Evolutionary conservation across 1,139 yeast genomes (phyloP).

Genomic region (Casaregolazyma lundiana): DNA sequence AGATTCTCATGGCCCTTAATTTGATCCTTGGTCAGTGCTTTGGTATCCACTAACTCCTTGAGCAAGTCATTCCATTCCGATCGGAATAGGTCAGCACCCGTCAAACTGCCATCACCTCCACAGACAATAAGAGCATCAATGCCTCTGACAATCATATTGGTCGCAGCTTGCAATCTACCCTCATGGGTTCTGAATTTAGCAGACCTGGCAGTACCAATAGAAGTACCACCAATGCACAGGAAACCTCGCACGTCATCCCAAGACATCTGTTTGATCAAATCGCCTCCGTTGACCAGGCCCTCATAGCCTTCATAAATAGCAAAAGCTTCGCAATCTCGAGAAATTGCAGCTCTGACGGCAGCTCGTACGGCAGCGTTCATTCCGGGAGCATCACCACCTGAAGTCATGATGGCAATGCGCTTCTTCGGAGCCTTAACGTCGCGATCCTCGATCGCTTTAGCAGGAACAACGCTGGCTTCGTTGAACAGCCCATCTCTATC

Average conservation of each 20-base stretch:
- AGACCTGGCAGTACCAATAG: constrained; percentile 95
- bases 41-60: constrained; percentile 55
- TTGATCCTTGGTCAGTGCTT: constrained; percentile 53
- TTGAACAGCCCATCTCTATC: constrained; percentile 5
- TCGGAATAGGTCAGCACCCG: constrained; percentile 95
- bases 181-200: constrained; percentile 74
- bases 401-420: constrained; percentile 91
- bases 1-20: constrained; percentile 60
- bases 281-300: constrained; percentile 79
- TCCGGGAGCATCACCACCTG: constrained; percentile 99
- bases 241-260: constrained; percentile 96
- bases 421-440: constrained; percentile 29
- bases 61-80: constrained; percentile 89
- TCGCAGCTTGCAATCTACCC: constrained; percentile 57
- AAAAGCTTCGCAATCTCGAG: constrained; percentile 87
- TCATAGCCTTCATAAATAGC: constrained; percentile 95
- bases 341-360: constrained; percentile 85
- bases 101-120: constrained; percentile 97
- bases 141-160: constrained; percentile 46
- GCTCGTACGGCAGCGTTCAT: constrained; percentile 97
- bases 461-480: constrained; percentile 2
- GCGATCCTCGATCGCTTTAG: not conserved
- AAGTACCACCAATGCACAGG: constrained; percentile 89
- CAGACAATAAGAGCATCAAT: constrained; percentile 96
- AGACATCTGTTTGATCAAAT: constrained; percentile 67